Percentiles rank a stretch among this genome's conserved stretches.
These are phyloP conservation scores for Nannochloropsis oceanica DNA, from an alignment of 108 stramenopile genomes.

Conservation along the genomic window DNA sequence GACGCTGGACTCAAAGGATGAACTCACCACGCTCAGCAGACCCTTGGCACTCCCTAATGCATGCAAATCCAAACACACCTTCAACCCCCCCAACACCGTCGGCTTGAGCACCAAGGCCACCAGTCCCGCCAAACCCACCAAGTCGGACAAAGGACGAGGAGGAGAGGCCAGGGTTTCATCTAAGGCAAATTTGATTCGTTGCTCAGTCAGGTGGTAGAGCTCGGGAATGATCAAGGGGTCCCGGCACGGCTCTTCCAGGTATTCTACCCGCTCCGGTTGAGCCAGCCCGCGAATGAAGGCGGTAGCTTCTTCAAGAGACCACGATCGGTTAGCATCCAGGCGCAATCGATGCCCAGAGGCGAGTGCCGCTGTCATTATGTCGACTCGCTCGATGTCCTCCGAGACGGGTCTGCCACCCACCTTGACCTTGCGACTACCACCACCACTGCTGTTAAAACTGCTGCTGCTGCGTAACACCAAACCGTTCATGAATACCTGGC, in stretches of 20 bases:
- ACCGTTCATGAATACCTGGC: constrained; percentile 2
- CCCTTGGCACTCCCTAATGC: neutral
- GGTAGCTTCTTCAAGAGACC: constrained; percentile 14
- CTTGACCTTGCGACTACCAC: constrained; percentile 6
- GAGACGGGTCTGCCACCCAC: neutral
- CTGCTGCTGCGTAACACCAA: neutral
- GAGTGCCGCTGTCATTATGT: neutral
- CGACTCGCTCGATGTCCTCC: neutral
- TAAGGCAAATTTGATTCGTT: constrained; percentile 3
- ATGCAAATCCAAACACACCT: neutral
- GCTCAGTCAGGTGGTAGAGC: neutral
- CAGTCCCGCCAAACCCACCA: constrained; percentile 2
- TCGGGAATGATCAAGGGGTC: constrained; percentile 6
- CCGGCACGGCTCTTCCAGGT: constrained; percentile 20
- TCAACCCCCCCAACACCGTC: constrained; percentile 7
- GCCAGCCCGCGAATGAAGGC: neutral
- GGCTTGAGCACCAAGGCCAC: constrained; percentile 20
- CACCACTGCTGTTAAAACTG: neutral
- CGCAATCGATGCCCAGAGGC: neutral
- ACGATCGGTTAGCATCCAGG: constrained; percentile 23
- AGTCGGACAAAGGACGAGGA: neutral
- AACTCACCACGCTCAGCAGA: neutral
- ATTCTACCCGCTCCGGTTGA: neutral
- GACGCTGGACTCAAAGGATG: constrained; percentile 17
- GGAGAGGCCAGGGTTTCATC: constrained; percentile 14